phyloP scores from a whole-genome alignment of 106 monocot species.

The Narthecium ossifragum region DNA sequence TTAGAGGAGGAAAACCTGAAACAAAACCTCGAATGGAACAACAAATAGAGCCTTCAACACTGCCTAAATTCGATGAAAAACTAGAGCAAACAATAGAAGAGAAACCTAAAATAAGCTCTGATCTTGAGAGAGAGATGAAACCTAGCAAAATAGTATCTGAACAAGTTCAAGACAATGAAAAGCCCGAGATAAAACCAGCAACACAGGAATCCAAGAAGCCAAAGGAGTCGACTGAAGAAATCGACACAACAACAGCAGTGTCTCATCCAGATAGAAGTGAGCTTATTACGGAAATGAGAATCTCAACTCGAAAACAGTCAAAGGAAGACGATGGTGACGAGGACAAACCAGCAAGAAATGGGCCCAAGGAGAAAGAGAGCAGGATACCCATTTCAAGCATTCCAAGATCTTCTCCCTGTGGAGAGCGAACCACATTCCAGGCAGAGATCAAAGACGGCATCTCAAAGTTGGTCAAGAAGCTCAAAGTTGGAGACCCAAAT shows the following conservation, averaged over 20 bases:
- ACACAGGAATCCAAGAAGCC: neutral
- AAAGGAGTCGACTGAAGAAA: neutral
- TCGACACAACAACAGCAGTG: neutral
- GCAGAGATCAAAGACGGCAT: constrained; percentile 51
- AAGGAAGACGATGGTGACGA: neutral
- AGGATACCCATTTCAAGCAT: constrained; percentile 27
- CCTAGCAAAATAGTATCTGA: neutral
- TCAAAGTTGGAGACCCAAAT: constrained; percentile 19
- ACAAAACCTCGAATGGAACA: neutral
- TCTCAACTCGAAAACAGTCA: neutral
- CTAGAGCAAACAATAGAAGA: too few relatives aligned
- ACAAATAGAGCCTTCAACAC: too few relatives aligned
- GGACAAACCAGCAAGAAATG: neutral
- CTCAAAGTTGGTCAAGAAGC: constrained; percentile 28
- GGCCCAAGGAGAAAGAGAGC: neutral
- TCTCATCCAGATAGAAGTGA: neutral
- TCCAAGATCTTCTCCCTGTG: constrained; percentile 7
- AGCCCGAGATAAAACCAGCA: constrained; percentile 2
- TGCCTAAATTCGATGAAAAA: neutral
- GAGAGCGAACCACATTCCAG: constrained; percentile 13
- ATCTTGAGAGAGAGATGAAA: neutral
- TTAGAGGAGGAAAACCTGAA: neutral
- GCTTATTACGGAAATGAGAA: neutral
- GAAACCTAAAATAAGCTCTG: neutral
- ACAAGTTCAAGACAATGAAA: neutral